phyloP scores from a whole-genome alignment of 164 flowering plant genomes.

The Nelumbo lutea region DNA sequence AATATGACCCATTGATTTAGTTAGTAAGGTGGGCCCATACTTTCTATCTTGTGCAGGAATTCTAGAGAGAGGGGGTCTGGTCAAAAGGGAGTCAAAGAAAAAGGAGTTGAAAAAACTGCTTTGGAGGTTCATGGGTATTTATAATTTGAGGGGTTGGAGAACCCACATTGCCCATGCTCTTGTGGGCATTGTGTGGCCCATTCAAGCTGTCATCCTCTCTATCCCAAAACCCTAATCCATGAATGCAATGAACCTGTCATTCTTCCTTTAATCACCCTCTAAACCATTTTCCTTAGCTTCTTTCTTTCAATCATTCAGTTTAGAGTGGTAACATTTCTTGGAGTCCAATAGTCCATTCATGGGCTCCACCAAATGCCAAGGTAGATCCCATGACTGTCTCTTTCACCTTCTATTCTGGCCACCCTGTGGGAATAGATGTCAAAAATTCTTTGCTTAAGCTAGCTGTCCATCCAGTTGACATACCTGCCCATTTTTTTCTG shows the following conservation, averaged over 20 bases:
- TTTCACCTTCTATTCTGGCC: background rate
- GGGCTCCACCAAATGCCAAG: background rate
- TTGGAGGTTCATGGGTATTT: slow-evolving; percentile 24
- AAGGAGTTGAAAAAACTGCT: slow-evolving; percentile 15
- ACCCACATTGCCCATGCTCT: slow-evolving; percentile 38
- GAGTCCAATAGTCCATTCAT: slow-evolving; percentile 15
- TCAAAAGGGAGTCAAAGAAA: slow-evolving; percentile 42
- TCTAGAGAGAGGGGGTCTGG: slow-evolving; percentile 16
- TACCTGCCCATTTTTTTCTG: too few relatives aligned
- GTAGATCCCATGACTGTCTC: background rate
- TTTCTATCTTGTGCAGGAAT: slow-evolving; percentile 31
- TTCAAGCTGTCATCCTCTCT: slow-evolving; percentile 30
- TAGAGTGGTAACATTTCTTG: slow-evolving; percentile 41
- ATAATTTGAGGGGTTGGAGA: slow-evolving; percentile 23
- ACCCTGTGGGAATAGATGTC: too few relatives aligned
- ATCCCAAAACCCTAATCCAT: slow-evolving; percentile 10
- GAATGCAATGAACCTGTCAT: slow-evolving; percentile 46
- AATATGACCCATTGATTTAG: slow-evolving; percentile 20
- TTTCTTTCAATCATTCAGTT: slow-evolving; percentile 37
- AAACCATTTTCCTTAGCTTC: slow-evolving; percentile 5
- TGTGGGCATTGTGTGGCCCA: slow-evolving; percentile 33
- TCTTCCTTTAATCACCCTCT: background rate
- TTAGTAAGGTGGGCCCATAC: slow-evolving; percentile 7
- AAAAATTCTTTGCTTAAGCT: too few relatives aligned
- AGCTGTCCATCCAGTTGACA: too few relatives aligned